phyloP scores from a whole-genome alignment of 805 yeast species.

The Metschnikowia henanensis region DNA sequence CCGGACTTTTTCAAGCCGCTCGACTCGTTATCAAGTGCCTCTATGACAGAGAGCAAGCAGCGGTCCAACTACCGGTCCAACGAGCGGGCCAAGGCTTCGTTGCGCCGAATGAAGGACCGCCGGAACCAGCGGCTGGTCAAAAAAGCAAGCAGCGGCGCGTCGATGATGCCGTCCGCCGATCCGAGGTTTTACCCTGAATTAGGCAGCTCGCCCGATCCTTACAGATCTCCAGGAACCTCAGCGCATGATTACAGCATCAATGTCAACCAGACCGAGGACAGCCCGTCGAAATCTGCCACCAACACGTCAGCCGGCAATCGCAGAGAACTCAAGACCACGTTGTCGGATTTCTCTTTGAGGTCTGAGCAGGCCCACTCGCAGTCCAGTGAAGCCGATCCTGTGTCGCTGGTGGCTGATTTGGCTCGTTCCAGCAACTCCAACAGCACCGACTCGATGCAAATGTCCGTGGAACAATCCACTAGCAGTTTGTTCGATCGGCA shows the following conservation, averaged over 20 bases:
- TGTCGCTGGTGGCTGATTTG: background rate
- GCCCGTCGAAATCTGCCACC: background rate
- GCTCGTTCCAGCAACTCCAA: background rate
- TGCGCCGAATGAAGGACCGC: conserved; percentile 59
- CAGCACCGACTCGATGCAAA: background rate
- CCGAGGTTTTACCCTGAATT: background rate
- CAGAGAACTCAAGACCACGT: conserved; percentile 1
- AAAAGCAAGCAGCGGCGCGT: conserved; percentile 18
- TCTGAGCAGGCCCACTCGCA: background rate
- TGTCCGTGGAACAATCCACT: background rate
- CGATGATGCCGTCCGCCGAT: conserved; percentile 2
- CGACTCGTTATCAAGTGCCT: conserved; percentile 12
- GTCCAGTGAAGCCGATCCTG: background rate
- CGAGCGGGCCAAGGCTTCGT: conserved; percentile 66
- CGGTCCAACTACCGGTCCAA: conserved; percentile 38
- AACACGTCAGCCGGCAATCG: background rate
- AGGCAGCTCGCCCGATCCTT: background rate
- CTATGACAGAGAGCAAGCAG: conserved; percentile 16
- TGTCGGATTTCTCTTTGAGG: conserved; percentile 1
- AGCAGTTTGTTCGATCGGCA: conserved; percentile 36
- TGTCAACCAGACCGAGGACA: background rate
- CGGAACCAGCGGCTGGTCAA: conserved; percentile 47
- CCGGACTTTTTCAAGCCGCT: conserved; percentile 18
- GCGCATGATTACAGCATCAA: background rate
- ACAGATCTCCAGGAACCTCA: background rate